phyloP scores from a whole-genome alignment of 139 green algal genomes.

The Zygnema cylindricum region DNA sequence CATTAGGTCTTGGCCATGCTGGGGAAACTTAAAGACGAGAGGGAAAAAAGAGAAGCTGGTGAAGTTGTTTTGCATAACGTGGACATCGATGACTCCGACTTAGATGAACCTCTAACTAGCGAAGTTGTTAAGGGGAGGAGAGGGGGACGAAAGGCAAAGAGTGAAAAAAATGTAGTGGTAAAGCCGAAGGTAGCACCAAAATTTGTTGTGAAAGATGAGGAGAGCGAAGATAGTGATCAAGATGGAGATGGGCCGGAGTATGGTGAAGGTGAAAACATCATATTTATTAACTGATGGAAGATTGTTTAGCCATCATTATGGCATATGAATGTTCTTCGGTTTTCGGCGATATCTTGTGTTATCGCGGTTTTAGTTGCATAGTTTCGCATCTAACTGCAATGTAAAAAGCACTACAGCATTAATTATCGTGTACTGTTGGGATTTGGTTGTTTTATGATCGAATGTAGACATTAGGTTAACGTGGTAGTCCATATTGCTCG shows the following conservation, averaged over 20 bases:
- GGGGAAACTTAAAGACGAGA: conserved; percentile 27
- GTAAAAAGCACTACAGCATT: too few relatives aligned
- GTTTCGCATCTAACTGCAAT: not conserved
- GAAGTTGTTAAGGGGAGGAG: not conserved
- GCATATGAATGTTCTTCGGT: conserved; percentile 10
- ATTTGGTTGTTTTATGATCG: too few relatives aligned
- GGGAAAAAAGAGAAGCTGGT: conserved; percentile 18
- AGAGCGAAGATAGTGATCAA: conserved; percentile 10
- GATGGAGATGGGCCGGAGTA: conserved; percentile 21
- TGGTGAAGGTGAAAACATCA: conserved; percentile 38
- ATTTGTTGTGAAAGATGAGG: not conserved
- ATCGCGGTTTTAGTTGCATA: not conserved
- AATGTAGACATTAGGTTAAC: too few relatives aligned
- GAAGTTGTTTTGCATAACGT: conserved; percentile 19
- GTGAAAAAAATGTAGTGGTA: not conserved
- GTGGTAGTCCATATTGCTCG: too few relatives aligned
- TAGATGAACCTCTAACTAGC: not conserved
- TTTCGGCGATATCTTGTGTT: not conserved
- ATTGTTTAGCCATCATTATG: not conserved
- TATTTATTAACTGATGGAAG: conserved; percentile 22
- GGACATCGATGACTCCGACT: conserved; percentile 16
- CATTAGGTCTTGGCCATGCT: conserved; percentile 32
- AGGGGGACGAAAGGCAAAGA: not conserved
- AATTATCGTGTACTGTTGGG: too few relatives aligned
- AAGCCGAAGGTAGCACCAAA: not conserved